Base-by-base conservation (phyloP, 768 basidiomycete genomes). In the Calocera cornea region DNA sequence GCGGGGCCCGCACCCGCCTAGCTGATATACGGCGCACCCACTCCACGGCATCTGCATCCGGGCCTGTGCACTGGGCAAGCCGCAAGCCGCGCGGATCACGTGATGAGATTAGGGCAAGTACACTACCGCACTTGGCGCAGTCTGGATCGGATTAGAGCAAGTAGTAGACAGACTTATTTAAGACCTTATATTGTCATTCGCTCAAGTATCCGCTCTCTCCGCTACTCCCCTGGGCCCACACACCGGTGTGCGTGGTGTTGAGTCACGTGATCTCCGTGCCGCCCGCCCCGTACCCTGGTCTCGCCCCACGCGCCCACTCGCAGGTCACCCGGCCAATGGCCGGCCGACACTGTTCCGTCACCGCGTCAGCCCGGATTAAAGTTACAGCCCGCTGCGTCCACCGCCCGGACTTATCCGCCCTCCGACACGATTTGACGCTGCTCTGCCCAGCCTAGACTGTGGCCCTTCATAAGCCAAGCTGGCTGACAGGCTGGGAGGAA, bases 1-100 rank as follows among this genome's bases (percentile, higher is more conserved):
- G 54, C 54, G 31, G 54, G 54, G 54, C 54, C 54, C 54, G 54
- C 54, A 60, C 54, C 54, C 54, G 54, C 54, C 54, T 60, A 60
- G 54, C 54, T 60, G 54, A 60, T 60, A 60, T 60, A 60, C 54
- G 54, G 54, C 54, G 27, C 11, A 60, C 31, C 54, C 54, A 60
- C 54, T 60, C 54, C 24, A 60, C 31, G 27, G 54, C 54, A 60
- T 60, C 54, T 60, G 54, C 54, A 60, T 60, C 54, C 54, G 54
- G 31, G 11, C 14, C 54, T 27, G 27, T 16, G 24, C 54, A 60
- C 54, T 11, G 24, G 27, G 31, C 54, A 47, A 47, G 44, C 19
- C 24, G 44, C 44, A 47, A 47, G 44, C 44, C 44, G 44, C 44
- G 24, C 36, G 19, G 24, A 19, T 41, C 44, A 47, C 44, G 44